Evolutionary conservation across 768 basidiomycete species (phyloP).

Genomic region (Suillus decipiens): DNA sequence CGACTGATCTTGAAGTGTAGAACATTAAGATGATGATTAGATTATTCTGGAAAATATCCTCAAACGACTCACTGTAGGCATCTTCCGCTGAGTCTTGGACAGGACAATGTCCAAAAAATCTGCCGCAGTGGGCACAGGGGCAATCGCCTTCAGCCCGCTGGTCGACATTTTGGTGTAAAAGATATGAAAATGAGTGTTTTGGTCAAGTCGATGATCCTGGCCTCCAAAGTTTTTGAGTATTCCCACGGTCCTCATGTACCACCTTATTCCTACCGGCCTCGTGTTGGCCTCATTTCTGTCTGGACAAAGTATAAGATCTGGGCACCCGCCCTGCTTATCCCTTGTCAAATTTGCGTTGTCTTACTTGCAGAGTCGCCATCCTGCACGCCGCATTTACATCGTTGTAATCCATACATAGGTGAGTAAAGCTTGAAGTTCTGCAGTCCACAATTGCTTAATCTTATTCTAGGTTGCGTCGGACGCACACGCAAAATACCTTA

Average conservation of each 20-base stretch:
- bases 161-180: slow-evolving; percentile 57
- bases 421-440: too few species aligned
- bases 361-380: too few species aligned
- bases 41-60: background rate
- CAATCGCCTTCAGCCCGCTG: slow-evolving; percentile 93
- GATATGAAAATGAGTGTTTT: background rate
- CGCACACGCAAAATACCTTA: too few species aligned
- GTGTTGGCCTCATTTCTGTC: too few species aligned
- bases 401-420: too few species aligned
- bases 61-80: slow-evolving; percentile 70
- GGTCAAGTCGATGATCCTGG: background rate
- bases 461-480: too few species aligned
- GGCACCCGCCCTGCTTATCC: too few species aligned
- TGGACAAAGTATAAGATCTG: too few species aligned
- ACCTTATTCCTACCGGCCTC: too few species aligned
- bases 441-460: too few species aligned
- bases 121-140: slow-evolving; percentile 95
- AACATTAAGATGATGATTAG: slow-evolving; percentile 5
- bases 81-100: slow-evolving; percentile 95
- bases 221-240: slow-evolving; percentile 1
- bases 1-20: slow-evolving; percentile 98
- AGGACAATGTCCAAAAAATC: slow-evolving; percentile 95
- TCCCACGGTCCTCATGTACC: slow-evolving; percentile 10
- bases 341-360: too few species aligned
- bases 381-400: too few species aligned